These are phyloP conservation scores for Eutrema yunnanense DNA, from an alignment of 345 rosid genomes.

Conservation along the genomic window DNA sequence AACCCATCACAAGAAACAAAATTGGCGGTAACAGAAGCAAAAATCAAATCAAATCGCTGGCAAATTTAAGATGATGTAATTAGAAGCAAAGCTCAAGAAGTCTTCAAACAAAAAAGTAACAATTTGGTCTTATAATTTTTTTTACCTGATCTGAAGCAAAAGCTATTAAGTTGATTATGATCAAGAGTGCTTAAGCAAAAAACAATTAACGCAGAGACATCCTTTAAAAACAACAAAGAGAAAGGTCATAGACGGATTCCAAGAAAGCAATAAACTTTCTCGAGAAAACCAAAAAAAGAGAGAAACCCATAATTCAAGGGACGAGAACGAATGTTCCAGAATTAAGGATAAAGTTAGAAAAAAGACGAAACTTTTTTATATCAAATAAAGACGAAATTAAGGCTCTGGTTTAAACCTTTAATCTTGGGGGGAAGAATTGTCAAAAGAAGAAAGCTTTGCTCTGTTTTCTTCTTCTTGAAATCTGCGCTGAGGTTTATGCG, in stretches of 20 bases:
- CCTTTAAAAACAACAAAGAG: constrained; percentile 8
- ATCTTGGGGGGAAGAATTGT: neutral
- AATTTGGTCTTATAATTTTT: neutral
- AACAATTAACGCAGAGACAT: neutral
- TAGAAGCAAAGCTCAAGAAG: constrained; percentile 6
- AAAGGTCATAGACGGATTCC: constrained; percentile 10
- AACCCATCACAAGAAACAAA: neutral
- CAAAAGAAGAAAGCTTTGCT: constrained; percentile 23
- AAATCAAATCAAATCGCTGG: neutral
- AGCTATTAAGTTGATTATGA: neutral
- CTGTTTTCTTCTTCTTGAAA: constrained; percentile 26
- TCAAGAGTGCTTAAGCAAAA: constrained; percentile 5
- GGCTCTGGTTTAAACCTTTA: constrained; percentile 12
- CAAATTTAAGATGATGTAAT: neutral
- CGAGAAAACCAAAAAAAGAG: constrained; percentile 18
- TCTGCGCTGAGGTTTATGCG: constrained; percentile 2
- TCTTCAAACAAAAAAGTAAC: neutral
- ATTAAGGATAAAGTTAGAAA: neutral
- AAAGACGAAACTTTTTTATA: neutral
- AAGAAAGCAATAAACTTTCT: constrained; percentile 29
- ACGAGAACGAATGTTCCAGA: constrained; percentile 6
- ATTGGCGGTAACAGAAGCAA: neutral
- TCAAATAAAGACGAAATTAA: neutral
- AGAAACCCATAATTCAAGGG: constrained; percentile 22
- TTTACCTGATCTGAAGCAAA: constrained; percentile 22